These are phyloP conservation scores for Fragilaria crotonensis DNA, from an alignment of 108 stramenopile species.

Conservation along the genomic window DNA sequence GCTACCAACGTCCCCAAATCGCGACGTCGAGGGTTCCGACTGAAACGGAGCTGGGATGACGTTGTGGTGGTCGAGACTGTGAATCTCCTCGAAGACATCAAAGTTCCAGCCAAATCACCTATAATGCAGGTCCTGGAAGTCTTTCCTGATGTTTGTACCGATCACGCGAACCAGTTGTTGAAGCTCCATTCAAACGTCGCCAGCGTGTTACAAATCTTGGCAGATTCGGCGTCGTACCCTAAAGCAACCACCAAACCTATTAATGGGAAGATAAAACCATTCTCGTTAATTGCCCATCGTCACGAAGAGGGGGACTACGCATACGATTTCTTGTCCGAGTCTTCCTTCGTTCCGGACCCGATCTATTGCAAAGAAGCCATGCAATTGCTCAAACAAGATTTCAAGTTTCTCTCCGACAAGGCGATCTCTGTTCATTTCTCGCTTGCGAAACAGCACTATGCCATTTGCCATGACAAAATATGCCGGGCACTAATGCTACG, in stretches of 20 bases:
- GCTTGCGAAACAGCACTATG: conserved; percentile 16
- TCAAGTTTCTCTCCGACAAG: conserved; percentile 18
- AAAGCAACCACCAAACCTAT: neutral
- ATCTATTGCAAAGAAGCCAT: conserved; percentile 13
- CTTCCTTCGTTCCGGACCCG: conserved; percentile 18
- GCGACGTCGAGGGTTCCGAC: too few relatives aligned
- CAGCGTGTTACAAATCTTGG: neutral
- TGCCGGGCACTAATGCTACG: neutral
- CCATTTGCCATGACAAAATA: conserved; percentile 7
- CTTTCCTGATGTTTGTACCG: conserved; percentile 29
- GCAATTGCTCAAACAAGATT: conserved; percentile 14
- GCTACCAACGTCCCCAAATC: too few relatives aligned
- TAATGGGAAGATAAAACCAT: neutral
- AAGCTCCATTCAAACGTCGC: neutral
- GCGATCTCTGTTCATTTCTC: neutral
- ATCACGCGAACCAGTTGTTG: conserved; percentile 13
- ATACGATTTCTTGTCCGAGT: conserved; percentile 26
- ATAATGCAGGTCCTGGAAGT: conserved; percentile 20
- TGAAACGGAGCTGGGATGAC: too few relatives aligned
- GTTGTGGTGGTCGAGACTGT: too few relatives aligned
- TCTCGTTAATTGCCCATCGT: neutral
- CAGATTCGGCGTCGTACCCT: neutral
- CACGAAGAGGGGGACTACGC: too few relatives aligned
- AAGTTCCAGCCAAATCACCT: too few relatives aligned
- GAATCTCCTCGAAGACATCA: too few relatives aligned